These are phyloP conservation scores for Chlamydomonas incerta DNA, from an alignment of 139 green algal species.

Conservation along the genomic window DNA sequence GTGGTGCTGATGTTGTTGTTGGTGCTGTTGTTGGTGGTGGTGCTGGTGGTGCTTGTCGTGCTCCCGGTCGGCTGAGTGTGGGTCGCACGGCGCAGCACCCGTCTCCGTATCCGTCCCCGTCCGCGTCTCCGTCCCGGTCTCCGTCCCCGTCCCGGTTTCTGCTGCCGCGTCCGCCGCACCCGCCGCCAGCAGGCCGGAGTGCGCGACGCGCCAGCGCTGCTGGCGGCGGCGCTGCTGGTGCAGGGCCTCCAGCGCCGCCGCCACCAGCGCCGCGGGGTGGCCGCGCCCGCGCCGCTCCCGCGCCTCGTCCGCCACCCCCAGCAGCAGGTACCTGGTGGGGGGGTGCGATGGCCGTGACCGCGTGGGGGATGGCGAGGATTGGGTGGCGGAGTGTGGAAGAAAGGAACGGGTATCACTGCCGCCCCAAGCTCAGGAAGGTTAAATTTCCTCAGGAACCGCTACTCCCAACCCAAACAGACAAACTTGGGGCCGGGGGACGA, in stretches of 20 bases:
- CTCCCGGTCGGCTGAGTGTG: too few species aligned
- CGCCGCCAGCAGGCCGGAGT: neutral
- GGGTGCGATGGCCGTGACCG: neutral
- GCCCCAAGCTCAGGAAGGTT: too few species aligned
- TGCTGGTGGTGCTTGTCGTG: too few species aligned
- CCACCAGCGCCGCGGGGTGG: neutral
- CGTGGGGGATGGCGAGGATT: neutral
- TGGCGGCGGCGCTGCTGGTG: neutral
- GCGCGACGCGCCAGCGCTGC: neutral
- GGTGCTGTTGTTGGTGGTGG: neutral
- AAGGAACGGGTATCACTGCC: too few species aligned
- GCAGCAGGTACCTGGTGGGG: constrained; percentile 9
- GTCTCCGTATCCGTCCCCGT: too few species aligned
- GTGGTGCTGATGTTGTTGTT: neutral
- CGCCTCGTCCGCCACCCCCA: constrained; percentile 19
- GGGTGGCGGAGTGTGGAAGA: too few species aligned
- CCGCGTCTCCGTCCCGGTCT: too few species aligned
- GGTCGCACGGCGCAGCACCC: too few species aligned
- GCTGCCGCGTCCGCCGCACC: neutral
- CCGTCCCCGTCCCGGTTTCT: too few species aligned
- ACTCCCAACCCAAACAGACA: too few species aligned
- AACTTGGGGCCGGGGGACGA: too few species aligned
- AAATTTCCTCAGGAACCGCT: too few species aligned
- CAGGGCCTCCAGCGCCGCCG: neutral
- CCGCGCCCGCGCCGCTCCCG: neutral